A percentile compares a stretch with the other conserved stretches of the same genome.
Evolutionary conservation across 371 early-diverging fungal genomes (phyloP).

Genomic region (Funneliformis caledonium): DNA sequence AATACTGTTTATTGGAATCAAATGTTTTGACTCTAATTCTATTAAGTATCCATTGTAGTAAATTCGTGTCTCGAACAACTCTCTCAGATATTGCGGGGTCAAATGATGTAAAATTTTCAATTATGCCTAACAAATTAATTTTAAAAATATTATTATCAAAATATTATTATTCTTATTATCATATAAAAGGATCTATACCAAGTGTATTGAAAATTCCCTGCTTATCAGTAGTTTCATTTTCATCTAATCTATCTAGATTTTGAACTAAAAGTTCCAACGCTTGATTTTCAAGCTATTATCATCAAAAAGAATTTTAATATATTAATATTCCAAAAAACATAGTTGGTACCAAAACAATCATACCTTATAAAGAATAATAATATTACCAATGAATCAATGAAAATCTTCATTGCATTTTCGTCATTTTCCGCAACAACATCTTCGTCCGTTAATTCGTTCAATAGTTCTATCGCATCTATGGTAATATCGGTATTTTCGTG

Average conservation of each 20-base stretch:
- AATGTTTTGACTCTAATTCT: conserved; percentile 64
- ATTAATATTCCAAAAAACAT: neutral
- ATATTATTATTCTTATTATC: too few species aligned
- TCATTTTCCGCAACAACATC: conserved; percentile 76
- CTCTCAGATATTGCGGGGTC: conserved; percentile 69
- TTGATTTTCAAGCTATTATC: conserved; percentile 66
- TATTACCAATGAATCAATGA: conserved; percentile 74
- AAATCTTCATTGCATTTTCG: conserved; percentile 66
- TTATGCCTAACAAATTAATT: conserved; percentile 56
- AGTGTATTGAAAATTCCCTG: conserved; percentile 87
- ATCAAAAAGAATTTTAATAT: neutral
- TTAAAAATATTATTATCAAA: conserved; percentile 23
- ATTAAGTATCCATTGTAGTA: conserved; percentile 76
- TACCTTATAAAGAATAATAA: neutral
- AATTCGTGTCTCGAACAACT: conserved; percentile 64
- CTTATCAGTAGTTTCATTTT: conserved; percentile 77
- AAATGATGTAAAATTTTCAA: conserved; percentile 84
- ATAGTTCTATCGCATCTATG: conserved; percentile 80
- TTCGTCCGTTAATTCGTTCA: conserved; percentile 91
- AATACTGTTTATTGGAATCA: conserved; percentile 84
- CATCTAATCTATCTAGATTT: conserved; percentile 79
- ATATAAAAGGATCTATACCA: conserved; percentile 43
- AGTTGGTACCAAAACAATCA: neutral
- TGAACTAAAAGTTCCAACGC: conserved; percentile 78
- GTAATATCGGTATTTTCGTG: conserved; percentile 96